A percentile compares a stretch with the other conserved stretches of the same genome.
These are phyloP conservation scores for Sphaerobolus stellatus DNA, from an alignment of 1,284 basidiomycete species.

Conservation along the genomic window DNA sequence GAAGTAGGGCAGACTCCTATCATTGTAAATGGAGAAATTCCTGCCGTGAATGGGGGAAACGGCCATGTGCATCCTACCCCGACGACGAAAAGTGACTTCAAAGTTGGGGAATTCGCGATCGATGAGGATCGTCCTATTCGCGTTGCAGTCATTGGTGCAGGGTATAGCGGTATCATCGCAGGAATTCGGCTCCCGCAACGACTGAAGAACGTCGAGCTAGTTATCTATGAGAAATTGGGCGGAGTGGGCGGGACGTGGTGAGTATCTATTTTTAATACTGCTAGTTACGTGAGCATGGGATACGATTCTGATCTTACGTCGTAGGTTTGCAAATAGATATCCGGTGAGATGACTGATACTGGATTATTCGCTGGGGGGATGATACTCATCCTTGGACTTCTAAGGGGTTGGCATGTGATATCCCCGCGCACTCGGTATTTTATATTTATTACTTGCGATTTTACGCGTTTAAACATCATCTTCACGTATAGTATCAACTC, in stretches of 20 bases:
- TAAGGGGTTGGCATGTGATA: conserved; percentile 55
- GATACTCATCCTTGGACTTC: not conserved
- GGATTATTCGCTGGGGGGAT: not conserved
- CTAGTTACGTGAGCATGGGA: not conserved
- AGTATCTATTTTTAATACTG: not conserved
- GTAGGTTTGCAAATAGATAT: conserved; percentile 33
- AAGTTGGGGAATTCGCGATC: conserved; percentile 39
- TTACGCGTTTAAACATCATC: not conserved
- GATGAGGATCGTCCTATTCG: conserved; percentile 51
- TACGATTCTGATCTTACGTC: not conserved
- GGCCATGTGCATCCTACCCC: too few species aligned
- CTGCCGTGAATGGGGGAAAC: too few species aligned
- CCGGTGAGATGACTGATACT: conserved; percentile 25
- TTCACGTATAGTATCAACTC: conserved; percentile 49
- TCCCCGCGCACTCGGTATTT: conserved; percentile 52
- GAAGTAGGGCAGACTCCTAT: too few species aligned
- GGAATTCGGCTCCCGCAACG: conserved; percentile 58
- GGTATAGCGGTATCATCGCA: conserved; percentile 55
- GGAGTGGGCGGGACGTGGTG: conserved; percentile 63
- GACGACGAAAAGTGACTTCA: too few species aligned
- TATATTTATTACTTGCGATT: not conserved
- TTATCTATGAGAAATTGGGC: conserved; percentile 59
- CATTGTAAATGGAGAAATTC: too few species aligned
- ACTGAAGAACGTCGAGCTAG: conserved; percentile 52
- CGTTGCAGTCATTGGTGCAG: conserved; percentile 53